Evolutionary conservation across 768 basidiomycete genomes (phyloP).

Genomic region (Kondoa subrosea): DNA sequence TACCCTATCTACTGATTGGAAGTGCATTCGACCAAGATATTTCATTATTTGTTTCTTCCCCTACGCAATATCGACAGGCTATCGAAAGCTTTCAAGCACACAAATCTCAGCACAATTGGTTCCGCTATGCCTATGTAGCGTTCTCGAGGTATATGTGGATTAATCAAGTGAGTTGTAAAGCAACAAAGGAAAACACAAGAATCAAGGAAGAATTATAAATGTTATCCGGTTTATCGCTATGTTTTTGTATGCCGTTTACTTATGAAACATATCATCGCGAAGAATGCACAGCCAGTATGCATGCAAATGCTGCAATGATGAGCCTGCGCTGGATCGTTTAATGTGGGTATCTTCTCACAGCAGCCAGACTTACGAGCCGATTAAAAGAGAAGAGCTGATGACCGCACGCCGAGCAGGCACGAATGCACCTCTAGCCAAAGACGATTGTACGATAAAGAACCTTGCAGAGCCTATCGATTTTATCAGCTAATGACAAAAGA

Average conservation of each 20-base stretch:
- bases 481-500: neutral
- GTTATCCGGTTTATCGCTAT: neutral
- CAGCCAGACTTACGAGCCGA: neutral
- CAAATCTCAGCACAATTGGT: conserved; percentile 33
- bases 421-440: neutral
- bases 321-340: neutral
- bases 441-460: conserved; percentile 1
- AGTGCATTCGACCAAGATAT: neutral
- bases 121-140: conserved; percentile 32
- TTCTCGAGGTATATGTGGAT: conserved; percentile 34
- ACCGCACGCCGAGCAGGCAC: neutral
- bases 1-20: conserved; percentile 13
- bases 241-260: neutral
- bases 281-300: neutral
- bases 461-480: neutral
- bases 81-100: conserved; percentile 32
- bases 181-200: neutral
- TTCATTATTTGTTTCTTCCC: conserved; percentile 4
- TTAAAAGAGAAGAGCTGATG: neutral
- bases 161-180: conserved; percentile 24
- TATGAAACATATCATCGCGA: neutral
- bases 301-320: neutral
- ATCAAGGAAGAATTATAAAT: neutral
- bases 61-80: conserved; percentile 23
- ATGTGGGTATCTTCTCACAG: neutral